Percentiles rank a stretch among this genome's conserved stretches.
Conservation (phyloP, 148 eudicot genomes). For the Salicornia ramosissima region DNA sequence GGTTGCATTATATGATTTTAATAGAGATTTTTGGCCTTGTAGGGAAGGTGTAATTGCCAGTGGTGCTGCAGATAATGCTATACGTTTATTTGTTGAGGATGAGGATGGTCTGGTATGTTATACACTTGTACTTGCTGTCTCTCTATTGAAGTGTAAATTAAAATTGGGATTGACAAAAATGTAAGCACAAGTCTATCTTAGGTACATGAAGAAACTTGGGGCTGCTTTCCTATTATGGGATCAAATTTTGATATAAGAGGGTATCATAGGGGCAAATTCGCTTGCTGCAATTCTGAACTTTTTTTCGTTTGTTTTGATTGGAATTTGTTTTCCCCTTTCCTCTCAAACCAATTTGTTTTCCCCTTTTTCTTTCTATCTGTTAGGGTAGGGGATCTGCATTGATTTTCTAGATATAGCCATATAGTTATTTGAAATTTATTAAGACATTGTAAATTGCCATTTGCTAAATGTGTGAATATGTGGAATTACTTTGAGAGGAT, state of each 20-base stretch:
- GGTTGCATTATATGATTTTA: not conserved
- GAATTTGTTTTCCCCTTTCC: no score
- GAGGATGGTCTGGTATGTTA: slow-evolving; percentile 60
- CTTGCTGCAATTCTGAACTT: not conserved
- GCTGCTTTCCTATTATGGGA: not conserved
- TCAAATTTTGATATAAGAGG: not conserved
- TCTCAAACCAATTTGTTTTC: no score
- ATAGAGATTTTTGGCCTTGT: slow-evolving; percentile 24
- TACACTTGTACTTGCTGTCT: slow-evolving; percentile 6
- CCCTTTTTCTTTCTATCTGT: no score
- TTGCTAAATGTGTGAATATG: no score
- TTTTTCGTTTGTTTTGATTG: not conserved
- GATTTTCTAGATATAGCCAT: no score
- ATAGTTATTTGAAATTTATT: no score
- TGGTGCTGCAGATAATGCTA: slow-evolving; percentile 96
- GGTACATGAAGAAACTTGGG: not conserved
- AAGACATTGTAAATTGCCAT: no score
- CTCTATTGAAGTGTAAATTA: not conserved
- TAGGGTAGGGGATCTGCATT: no score
- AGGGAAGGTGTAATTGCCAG: slow-evolving; percentile 85
- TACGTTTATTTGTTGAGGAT: slow-evolving; percentile 74
- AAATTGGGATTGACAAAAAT: not conserved
- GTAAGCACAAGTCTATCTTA: not conserved
- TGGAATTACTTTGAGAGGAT: no score
- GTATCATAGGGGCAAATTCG: not conserved